phyloP scores from a whole-genome alignment of 139 green algal species.

The Closterium sp. region DNA sequence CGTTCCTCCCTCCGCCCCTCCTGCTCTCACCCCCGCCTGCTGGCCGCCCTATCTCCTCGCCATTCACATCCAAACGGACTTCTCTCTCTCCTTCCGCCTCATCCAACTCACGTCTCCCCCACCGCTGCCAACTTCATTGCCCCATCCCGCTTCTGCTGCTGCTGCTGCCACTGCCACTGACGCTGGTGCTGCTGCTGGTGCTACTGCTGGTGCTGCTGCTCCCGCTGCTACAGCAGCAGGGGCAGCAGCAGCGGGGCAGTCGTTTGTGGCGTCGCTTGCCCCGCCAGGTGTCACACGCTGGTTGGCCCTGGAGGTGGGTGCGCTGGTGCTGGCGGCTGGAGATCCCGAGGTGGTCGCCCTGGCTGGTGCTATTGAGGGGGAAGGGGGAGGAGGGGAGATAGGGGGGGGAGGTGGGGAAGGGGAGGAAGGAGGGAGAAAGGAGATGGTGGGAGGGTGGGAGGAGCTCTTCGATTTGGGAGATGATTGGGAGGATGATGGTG shows the following conservation, averaged over 20 bases:
- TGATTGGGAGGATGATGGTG: background rate
- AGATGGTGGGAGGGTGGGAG: conserved; percentile 12
- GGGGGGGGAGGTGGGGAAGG: background rate
- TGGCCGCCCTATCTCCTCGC: background rate
- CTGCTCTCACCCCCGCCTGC: background rate
- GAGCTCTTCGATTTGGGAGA: background rate
- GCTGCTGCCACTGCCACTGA: background rate
- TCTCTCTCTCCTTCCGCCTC: background rate
- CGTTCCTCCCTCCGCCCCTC: background rate
- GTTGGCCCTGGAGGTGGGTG: conserved; percentile 9
- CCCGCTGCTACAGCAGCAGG: background rate
- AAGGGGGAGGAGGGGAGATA: background rate
- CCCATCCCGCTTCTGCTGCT: background rate
- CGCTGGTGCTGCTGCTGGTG: background rate
- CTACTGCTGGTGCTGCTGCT: background rate
- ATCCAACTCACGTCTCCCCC: background rate
- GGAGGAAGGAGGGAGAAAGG: background rate
- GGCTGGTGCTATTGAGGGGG: background rate
- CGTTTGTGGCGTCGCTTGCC: background rate
- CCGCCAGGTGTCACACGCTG: background rate
- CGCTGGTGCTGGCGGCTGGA: background rate
- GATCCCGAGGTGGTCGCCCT: background rate
- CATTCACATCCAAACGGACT: background rate
- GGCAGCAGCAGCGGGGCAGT: background rate
- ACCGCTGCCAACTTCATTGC: background rate